Conservation (phyloP, 208 protist species). For the Phytomonas serpens region DNA sequence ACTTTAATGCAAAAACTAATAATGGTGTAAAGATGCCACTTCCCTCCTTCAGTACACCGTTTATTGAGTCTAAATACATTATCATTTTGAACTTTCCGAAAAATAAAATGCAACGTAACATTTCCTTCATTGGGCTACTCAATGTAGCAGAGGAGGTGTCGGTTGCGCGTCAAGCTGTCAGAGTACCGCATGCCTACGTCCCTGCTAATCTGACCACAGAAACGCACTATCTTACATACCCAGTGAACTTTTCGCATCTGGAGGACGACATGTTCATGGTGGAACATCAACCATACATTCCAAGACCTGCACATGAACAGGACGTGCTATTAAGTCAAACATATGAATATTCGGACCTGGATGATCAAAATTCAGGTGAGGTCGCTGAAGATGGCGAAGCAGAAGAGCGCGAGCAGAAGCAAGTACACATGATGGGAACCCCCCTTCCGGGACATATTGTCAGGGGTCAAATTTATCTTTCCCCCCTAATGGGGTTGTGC, state of each 20-base stretch:
- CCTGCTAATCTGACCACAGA: not conserved
- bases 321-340: not conserved
- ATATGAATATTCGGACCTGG: not conserved
- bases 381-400: not conserved
- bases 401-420: not conserved
- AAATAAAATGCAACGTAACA: not conserved
- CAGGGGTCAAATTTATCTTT: not conserved
- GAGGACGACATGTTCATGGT: not conserved
- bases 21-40: slow-evolving; percentile 9
- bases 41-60: slow-evolving; percentile 15
- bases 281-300: slow-evolving; percentile 5
- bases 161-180: not conserved
- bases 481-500: not conserved
- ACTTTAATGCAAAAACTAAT: not conserved
- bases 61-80: slow-evolving; percentile 14
- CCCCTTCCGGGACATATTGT: not conserved
- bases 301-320: slow-evolving; percentile 1
- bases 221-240: not conserved
- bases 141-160: not conserved
- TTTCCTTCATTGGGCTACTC: not conserved
- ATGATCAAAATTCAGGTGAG: not conserved
- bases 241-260: not conserved
- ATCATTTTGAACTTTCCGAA: slow-evolving; percentile 3
- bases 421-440: not conserved
- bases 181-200: not conserved